Conservation (phyloP, 805 yeast genomes). For the Yarrowia porcina region DNA sequence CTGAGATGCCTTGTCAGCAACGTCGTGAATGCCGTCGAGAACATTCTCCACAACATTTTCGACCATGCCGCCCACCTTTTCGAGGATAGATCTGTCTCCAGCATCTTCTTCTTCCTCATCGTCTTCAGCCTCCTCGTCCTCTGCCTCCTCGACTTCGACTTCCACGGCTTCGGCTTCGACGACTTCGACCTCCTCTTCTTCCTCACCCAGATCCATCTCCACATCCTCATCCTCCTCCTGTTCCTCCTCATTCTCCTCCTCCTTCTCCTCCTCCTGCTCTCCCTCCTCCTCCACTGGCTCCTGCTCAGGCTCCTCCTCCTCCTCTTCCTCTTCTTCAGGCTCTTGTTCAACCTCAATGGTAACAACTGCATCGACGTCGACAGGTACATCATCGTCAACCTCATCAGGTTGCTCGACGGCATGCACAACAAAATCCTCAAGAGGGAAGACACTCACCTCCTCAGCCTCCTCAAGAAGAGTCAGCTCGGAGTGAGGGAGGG, state of each 20-base stretch:
- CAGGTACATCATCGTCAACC: neutral
- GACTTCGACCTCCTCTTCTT: neutral
- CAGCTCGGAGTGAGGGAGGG: neutral
- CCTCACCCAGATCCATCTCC: neutral
- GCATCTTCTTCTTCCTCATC: neutral
- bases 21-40: neutral
- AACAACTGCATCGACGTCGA: neutral
- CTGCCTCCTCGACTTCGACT: too few relatives aligned
- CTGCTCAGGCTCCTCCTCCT: neutral
- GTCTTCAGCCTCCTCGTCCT: neutral
- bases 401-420: neutral
- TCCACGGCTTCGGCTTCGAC: too few relatives aligned
- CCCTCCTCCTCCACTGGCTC: too few relatives aligned
- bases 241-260: neutral
- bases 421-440: neutral
- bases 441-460: neutral
- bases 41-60: neutral
- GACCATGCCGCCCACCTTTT: neutral
- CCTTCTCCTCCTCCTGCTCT: neutral
- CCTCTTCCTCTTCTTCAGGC: neutral
- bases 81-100: neutral
- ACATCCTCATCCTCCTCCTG: neutral
- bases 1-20: neutral
- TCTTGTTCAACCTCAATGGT: neutral
- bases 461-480: slow-evolving; percentile 3